Conservation (phyloP, 352 stramenopile species). For the Phytophthora sp. region DNA sequence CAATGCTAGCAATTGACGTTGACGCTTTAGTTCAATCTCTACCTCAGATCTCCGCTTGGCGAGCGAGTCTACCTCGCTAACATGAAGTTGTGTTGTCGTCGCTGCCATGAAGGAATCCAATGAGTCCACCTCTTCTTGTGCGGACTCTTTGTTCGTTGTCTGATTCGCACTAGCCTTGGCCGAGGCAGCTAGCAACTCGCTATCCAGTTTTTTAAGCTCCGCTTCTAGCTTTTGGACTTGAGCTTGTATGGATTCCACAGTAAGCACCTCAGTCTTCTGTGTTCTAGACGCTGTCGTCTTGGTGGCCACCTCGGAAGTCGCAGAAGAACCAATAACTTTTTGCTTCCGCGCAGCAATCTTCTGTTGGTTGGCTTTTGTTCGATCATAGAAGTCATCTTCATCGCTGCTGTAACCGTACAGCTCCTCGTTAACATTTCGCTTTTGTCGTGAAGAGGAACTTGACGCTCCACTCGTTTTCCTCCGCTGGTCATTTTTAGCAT, state of each 20-base stretch:
- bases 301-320: not conserved
- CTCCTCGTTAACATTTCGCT: conserved; percentile 35
- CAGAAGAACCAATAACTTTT: conserved; percentile 8
- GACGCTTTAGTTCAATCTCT: conserved; percentile 47
- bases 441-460: conserved; percentile 7
- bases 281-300: not conserved
- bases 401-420: conserved; percentile 68
- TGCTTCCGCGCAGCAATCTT: conserved; percentile 48
- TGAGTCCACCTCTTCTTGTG: conserved; percentile 49
- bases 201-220: conserved; percentile 38
- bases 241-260: conserved; percentile 55
- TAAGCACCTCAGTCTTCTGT: conserved; percentile 46
- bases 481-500: conserved; percentile 59
- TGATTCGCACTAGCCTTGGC: conserved; percentile 8
- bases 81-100: conserved; percentile 56
- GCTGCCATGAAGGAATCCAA: conserved; percentile 75
- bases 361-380: conserved; percentile 63
- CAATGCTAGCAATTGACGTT: conserved; percentile 55
- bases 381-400: conserved; percentile 85
- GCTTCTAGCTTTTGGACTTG: conserved; percentile 50
- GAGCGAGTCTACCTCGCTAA: conserved; percentile 37
- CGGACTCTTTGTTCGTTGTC: conserved; percentile 17
- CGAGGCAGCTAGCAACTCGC: conserved; percentile 24
- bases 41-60: conserved; percentile 30
- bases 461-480: conserved; percentile 28